These are phyloP conservation scores for Monascus purpureus DNA, from an alignment of 495 filamentous ascomycete species.

Conservation along the genomic window DNA sequence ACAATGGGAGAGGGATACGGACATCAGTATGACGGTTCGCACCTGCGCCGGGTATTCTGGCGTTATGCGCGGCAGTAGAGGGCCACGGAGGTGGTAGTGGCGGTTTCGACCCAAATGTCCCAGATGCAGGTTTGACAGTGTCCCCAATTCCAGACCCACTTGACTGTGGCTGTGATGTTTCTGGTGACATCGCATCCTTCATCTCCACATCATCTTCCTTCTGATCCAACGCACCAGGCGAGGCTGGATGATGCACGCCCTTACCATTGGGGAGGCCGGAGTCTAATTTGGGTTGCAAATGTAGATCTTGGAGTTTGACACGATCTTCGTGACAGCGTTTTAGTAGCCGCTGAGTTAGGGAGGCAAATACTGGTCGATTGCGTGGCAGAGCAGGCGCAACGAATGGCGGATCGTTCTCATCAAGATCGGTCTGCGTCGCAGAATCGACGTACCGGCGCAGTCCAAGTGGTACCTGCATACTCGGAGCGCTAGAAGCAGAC, in stretches of 20 bases:
- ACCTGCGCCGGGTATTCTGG: conserved; percentile 13
- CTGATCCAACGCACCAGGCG: background rate
- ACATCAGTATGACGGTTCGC: conserved; percentile 17
- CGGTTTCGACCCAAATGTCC: conserved; percentile 14
- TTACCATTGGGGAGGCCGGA: conserved; percentile 3
- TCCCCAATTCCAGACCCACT: conserved; percentile 1
- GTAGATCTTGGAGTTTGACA: conserved; percentile 15
- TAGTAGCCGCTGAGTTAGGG: conserved; percentile 29
- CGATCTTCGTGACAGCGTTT: conserved; percentile 32
- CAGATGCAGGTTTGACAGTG: conserved; percentile 5
- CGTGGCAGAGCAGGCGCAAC: conserved; percentile 4
- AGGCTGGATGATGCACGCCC: conserved; percentile 1
- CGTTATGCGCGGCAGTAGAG: conserved; percentile 26
- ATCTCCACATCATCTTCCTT: conserved; percentile 8
- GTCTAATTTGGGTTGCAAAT: conserved; percentile 8
- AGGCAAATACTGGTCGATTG: conserved; percentile 15
- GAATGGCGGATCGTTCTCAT: conserved; percentile 17
- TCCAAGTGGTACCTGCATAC: conserved; percentile 9
- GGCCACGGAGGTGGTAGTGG: conserved; percentile 22
- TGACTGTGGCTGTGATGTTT: conserved; percentile 3
- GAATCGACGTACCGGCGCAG: conserved; percentile 30
- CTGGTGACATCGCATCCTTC: conserved; percentile 6
- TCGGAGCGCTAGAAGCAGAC: conserved; percentile 18
- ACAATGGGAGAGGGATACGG: conserved; percentile 26
- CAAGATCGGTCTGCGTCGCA: conserved; percentile 30